Base-by-base conservation (phyloP, 495 filamentous ascomycete genomes). In the Tuber borchii region DNA sequence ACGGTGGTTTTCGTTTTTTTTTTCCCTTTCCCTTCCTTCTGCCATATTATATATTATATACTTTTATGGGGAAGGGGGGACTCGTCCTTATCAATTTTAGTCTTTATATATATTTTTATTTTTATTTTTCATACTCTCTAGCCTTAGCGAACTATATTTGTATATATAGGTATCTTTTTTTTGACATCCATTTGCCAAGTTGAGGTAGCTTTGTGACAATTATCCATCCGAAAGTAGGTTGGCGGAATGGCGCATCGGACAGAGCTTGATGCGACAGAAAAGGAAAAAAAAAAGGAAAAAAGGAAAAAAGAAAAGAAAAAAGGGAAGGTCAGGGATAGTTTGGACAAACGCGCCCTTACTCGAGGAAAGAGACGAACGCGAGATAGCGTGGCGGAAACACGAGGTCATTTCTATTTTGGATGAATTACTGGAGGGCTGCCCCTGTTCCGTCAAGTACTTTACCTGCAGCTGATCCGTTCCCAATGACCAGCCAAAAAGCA, bases 1-100 rank as follows among this genome's bases (percentile, higher is more conserved):
- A 70, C 44, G 77, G 78, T 79, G 78, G 74, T 73, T 68, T 78
- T 80, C 78, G 45, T 61, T 73, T 79, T 37, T 79, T 37, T 76
- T 44, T 80, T 69, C 40, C 22, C 40, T 74, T 76, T 71, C 71
- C 61, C 72, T 77, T 82, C 76, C 48, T 26, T 65, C 22, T 17
- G 39, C 26, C 71, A 48, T 68, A 65, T 72, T 74, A 69, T 81
- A 40, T 43, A 43, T 43, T 12, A 43, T 12, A 73, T 81, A 73
- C 45, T 78, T 80, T 45, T 77, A 80, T 71, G 73, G 71, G 34
- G 34, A 65, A 75, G 75, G 71, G 75, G 56, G 71, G 70, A 70
- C 56, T 48, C 72, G 73, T 76, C 31, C 26, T 34, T 65, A 65
- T 34, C 56, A 34, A 19, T 65, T 31, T 65, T 65, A 34, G 26